Percentiles rank a stretch among this genome's conserved stretches.
Conservation (phyloP, 148 eudicot genomes). For the Silene latifolia region DNA sequence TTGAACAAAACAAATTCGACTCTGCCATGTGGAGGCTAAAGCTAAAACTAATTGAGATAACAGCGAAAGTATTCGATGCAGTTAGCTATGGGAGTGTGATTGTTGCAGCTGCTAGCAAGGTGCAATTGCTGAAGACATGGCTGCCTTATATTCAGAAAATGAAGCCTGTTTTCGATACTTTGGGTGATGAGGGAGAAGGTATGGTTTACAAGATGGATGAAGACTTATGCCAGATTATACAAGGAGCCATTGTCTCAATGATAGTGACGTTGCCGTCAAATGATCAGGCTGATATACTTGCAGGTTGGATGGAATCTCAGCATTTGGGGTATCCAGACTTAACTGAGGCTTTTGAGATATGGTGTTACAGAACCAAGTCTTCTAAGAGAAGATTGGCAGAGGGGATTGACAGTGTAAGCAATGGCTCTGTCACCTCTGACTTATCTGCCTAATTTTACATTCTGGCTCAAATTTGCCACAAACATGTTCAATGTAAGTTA, state of each 20-base stretch:
- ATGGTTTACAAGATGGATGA: slow-evolving; percentile 65
- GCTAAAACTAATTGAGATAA: slow-evolving; percentile 58
- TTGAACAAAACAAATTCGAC: slow-evolving; percentile 43
- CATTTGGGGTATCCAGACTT: slow-evolving; percentile 67
- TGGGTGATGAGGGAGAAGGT: slow-evolving; percentile 33
- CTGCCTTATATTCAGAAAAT: slow-evolving; percentile 69
- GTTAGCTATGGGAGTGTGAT: slow-evolving; percentile 85
- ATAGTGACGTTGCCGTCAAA: slow-evolving; percentile 72
- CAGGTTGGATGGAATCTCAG: slow-evolving; percentile 71
- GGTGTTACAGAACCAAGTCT: slow-evolving; percentile 87
- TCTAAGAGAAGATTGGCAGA: slow-evolving; percentile 66
- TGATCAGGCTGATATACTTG: slow-evolving; percentile 78
- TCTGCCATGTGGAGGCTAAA: slow-evolving; percentile 57
- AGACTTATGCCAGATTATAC: slow-evolving; percentile 61
- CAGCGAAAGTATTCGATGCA: slow-evolving; percentile 66
- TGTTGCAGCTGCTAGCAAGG: slow-evolving; percentile 44
- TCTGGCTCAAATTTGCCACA: slow-evolving; percentile 1
- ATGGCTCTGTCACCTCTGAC: slow-evolving; percentile 45
- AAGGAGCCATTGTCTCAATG: slow-evolving; percentile 71
- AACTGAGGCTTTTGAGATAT: slow-evolving; percentile 83
- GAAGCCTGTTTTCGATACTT: slow-evolving; percentile 60
- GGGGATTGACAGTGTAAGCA: slow-evolving; percentile 42
- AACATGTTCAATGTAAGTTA: not conserved
- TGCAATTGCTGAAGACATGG: slow-evolving; percentile 61
- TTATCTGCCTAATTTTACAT: slow-evolving; percentile 32